phyloP scores from a whole-genome alignment of 208 protist genomes.

The Trypanosoma mega region DNA sequence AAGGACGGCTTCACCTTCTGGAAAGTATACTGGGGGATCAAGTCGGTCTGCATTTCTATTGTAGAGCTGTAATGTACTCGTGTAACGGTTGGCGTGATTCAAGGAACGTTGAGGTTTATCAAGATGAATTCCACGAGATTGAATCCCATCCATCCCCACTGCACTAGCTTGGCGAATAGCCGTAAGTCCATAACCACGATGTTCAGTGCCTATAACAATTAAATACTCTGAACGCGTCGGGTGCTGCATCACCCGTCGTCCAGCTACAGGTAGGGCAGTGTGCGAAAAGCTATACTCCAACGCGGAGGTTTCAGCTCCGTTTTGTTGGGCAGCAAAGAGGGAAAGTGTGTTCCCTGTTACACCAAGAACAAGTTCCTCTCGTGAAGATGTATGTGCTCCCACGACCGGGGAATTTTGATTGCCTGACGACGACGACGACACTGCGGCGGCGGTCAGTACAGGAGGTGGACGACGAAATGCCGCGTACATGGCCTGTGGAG shows the following conservation, averaged over 20 bases:
- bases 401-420: too few species aligned
- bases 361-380: constrained; percentile 63
- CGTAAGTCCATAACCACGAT: constrained; percentile 58
- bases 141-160: too few species aligned
- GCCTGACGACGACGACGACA: not conserved
- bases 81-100: constrained; percentile 53
- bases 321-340: constrained; percentile 55
- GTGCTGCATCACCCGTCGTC: constrained; percentile 64
- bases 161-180: constrained; percentile 29
- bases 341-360: constrained; percentile 58
- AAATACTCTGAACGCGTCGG: constrained; percentile 60
- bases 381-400: constrained; percentile 10
- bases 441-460: not conserved
- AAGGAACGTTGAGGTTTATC: constrained; percentile 55
- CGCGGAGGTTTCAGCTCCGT: constrained; percentile 24
- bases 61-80: constrained; percentile 77
- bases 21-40: constrained; percentile 63
- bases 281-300: constrained; percentile 75
- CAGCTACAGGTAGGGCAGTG: constrained; percentile 57
- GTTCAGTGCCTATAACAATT: constrained; percentile 58
- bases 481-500: constrained; percentile 53
- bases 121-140: constrained; percentile 29
- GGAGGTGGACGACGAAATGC: constrained; percentile 48
- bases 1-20: constrained; percentile 62
- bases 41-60: constrained; percentile 52